A percentile compares a stretch with the other conserved stretches of the same genome.
phyloP scores from a whole-genome alignment of 2,329 filamentous ascomycete genomes.

The Fusarium equiseti region DNA sequence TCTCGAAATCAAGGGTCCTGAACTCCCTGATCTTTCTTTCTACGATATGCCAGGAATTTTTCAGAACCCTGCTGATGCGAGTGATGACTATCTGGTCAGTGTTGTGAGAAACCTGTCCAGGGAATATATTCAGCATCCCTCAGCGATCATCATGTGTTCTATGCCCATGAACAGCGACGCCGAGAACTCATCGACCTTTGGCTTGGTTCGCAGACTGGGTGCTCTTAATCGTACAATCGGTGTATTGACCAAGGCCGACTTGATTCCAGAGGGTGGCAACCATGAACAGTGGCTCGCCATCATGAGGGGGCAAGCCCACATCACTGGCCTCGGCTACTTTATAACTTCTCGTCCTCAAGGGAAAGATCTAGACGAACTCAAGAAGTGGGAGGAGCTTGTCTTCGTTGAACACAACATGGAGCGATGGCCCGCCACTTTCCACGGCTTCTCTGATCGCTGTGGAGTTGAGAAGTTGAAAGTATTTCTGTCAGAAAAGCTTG shows the following conservation, averaged over 20 bases:
- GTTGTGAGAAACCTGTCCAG: conserved; percentile 78
- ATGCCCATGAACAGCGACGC: conserved; percentile 83
- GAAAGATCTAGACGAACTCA: conserved; percentile 65
- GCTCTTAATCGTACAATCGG: conserved; percentile 74
- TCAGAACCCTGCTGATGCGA: conserved; percentile 71
- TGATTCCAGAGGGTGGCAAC: conserved; percentile 66
- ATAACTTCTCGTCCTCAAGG: conserved; percentile 76
- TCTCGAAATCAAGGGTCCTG: conserved; percentile 78
- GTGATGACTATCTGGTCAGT: conserved; percentile 75
- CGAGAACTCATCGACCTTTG: conserved; percentile 78
- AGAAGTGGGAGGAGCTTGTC: conserved; percentile 64
- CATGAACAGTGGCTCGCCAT: conserved; percentile 71
- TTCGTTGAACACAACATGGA: conserved; percentile 58
- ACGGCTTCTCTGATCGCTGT: conserved; percentile 61
- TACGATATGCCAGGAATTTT: conserved; percentile 90
- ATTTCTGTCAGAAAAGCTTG: conserved; percentile 65
- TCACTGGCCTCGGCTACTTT: conserved; percentile 80
- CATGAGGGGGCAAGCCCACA: conserved; percentile 70
- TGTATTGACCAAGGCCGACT: conserved; percentile 88
- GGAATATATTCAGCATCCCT: conserved; percentile 75
- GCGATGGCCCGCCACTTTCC: conserved; percentile 64
- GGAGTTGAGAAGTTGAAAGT: conserved; percentile 66
- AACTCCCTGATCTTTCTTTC: conserved; percentile 80
- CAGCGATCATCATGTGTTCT: conserved; percentile 81
- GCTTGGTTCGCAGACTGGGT: conserved; percentile 68